Evolutionary conservation across 2,329 filamentous ascomycete genomes (phyloP), one percentile per base, ranked within the genome.

Genomic region (Raffaelea deltoideospora): DNA sequence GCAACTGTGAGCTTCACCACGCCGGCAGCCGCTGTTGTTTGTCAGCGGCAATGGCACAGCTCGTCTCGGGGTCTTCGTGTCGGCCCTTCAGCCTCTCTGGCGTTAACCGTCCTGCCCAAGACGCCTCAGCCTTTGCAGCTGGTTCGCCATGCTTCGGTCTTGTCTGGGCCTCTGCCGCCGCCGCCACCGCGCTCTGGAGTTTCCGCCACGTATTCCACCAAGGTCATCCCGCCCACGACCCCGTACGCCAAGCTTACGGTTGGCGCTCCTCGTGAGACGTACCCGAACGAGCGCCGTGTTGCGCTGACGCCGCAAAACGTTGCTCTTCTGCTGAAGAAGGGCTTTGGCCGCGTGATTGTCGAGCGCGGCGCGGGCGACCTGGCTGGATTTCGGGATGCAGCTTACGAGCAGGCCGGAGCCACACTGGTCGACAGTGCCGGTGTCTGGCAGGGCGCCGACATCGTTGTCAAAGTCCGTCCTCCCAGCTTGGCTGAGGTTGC

Each of bases 241-340:
- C 81, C 84, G 1, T 92, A 86, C 54, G 61, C 69, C 17, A 64
- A 76, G 31, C 67, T 93, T 38, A 80, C 75, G 4, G 74, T 94
- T 33, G 85, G 85, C 40, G 72, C 90, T 4, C 84, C 84, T 13
- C 73, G 70, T 40, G 86, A 94, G 56, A 79, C 72, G n/a, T 85
- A 71, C 48, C 71, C 76, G 1, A 73, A 77, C 40, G 86, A 94
- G 60, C 76, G 79, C 30, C 80, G 86, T 35, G 85, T 93, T 13
- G 83, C 86, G 22, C 67, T 93, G 38, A 88, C 83, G 0, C 86
- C 86, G 1, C 74, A 82, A 44, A 93, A 93, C 60, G 82, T 86
- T 14, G 70, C 77, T 2, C 61, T 92, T 1, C 61, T 94, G 2
- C 71, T 87, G 43, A 92, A 92, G 55, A 93, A 92, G 55, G 86